Evolutionary conservation across 257 asterid species (phyloP).

Genomic region (Echites panduratus): DNA sequence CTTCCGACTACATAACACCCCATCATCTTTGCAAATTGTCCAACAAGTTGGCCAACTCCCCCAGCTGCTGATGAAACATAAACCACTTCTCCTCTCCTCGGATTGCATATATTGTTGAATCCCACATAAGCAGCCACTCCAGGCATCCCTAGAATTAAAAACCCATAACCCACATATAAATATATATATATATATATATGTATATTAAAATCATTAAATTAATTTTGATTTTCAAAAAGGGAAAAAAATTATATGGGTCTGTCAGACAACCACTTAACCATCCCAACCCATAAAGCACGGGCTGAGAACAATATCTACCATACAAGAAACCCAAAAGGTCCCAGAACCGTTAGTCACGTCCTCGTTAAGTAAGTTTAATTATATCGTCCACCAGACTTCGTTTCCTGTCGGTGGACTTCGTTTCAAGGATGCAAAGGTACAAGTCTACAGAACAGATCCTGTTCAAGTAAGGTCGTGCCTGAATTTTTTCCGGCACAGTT

Average conservation of each 20-base stretch:
- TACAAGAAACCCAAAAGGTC: neutral
- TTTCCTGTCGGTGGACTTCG: conserved; percentile 9
- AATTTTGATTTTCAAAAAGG: too few relatives aligned
- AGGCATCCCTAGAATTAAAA: conserved; percentile 16
- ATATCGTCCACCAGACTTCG: neutral
- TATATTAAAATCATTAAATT: too few relatives aligned
- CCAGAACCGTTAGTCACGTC: neutral
- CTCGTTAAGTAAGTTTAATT: neutral
- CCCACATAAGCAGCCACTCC: conserved; percentile 22
- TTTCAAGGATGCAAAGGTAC: neutral
- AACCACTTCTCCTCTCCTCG: conserved; percentile 22
- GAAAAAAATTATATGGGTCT: neutral
- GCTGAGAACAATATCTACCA: neutral
- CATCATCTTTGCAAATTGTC: conserved; percentile 20
- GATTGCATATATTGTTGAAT: conserved; percentile 13
- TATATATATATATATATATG: too few relatives aligned
- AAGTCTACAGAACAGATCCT: neutral
- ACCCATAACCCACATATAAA: too few relatives aligned
- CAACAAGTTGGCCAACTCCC: conserved; percentile 22
- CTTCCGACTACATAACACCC: conserved; percentile 16
- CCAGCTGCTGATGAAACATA: conserved; percentile 20
- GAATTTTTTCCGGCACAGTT: too few relatives aligned
- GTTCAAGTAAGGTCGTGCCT: neutral
- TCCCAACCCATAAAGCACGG: neutral
- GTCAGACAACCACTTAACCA: conserved; percentile 6